A percentile compares a stretch with the other conserved stretches of the same genome.
These are phyloP conservation scores for Suhomyces bokatorum DNA, from an alignment of 1,139 yeast species.

Conservation along the genomic window DNA sequence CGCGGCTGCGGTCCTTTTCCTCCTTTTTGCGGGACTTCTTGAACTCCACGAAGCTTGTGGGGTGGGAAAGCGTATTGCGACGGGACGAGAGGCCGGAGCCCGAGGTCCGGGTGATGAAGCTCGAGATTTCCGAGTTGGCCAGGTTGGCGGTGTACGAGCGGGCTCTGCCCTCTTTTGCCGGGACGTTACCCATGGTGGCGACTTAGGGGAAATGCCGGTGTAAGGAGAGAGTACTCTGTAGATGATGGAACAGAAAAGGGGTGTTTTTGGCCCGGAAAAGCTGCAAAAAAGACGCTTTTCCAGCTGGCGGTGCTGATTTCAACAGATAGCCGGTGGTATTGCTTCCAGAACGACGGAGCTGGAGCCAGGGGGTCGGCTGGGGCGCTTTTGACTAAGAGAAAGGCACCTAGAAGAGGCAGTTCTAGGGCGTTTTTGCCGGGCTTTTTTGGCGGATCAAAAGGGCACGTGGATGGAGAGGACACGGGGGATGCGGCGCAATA, in stretches of 20 bases:
- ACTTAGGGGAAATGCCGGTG: too few species aligned
- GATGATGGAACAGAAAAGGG: not conserved
- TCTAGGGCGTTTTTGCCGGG: too few species aligned
- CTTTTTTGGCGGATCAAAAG: too few species aligned
- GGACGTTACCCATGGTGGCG: conserved; percentile 57
- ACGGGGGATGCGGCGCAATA: not conserved
- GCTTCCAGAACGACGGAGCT: too few species aligned
- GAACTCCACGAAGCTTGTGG: conserved; percentile 21
- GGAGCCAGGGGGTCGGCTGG: too few species aligned
- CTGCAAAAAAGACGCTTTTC: too few species aligned
- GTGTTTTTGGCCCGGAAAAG: not conserved
- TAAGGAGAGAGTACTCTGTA: too few species aligned
- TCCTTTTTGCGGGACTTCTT: conserved; percentile 36
- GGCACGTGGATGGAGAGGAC: not conserved
- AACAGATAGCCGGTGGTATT: too few species aligned
- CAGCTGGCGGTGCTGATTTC: too few species aligned
- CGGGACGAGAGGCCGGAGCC: conserved; percentile 11
- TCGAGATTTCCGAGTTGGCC: conserved; percentile 13
- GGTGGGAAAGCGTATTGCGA: conserved; percentile 23
- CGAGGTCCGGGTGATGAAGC: conserved; percentile 13
- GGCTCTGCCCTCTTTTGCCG: conserved; percentile 51
- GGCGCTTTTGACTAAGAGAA: too few species aligned
- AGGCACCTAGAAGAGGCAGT: too few species aligned
- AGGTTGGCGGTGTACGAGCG: conserved; percentile 21
- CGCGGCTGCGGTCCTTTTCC: conserved; percentile 54